Evolutionary conservation across 2,329 filamentous ascomycete species (phyloP).

Genomic region (Emmonsiellopsis sp.): DNA sequence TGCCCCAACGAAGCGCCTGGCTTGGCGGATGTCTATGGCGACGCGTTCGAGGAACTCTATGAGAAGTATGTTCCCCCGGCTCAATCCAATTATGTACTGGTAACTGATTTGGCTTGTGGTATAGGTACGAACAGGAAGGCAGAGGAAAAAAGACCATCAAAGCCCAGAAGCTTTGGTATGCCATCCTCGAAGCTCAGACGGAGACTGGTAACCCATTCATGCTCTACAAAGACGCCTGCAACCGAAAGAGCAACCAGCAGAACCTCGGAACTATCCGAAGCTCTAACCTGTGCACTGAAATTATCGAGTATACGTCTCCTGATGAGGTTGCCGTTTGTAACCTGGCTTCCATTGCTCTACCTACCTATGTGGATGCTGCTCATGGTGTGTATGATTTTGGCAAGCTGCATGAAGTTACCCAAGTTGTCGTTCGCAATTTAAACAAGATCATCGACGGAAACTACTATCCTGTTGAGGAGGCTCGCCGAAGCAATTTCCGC

Average conservation of each 20-base stretch:
- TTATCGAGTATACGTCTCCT: slow-evolving; percentile 91
- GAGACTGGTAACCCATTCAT: slow-evolving; percentile 99
- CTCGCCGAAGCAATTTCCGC: slow-evolving; percentile 91
- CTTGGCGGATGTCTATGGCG: slow-evolving; percentile 91
- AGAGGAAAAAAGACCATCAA: slow-evolving; percentile 85
- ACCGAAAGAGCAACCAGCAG: slow-evolving; percentile 99
- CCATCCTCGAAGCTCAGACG: slow-evolving; percentile 94
- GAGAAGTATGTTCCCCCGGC: slow-evolving; percentile 41
- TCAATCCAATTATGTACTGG: neutral
- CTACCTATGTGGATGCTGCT: slow-evolving; percentile 80
- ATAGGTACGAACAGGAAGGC: slow-evolving; percentile 75
- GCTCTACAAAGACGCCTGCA: slow-evolving; percentile 98
- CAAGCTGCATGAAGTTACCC: slow-evolving; percentile 89
- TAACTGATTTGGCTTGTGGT: slow-evolving; percentile 6
- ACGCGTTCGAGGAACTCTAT: slow-evolving; percentile 93
- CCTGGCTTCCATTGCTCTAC: slow-evolving; percentile 85
- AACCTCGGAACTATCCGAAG: slow-evolving; percentile 97
- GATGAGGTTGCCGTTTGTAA: slow-evolving; percentile 99
- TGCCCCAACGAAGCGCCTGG: slow-evolving; percentile 95
- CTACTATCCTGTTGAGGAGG: slow-evolving; percentile 94
- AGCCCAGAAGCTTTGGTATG: slow-evolving; percentile 99
- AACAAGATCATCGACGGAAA: slow-evolving; percentile 99
- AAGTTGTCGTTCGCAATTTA: slow-evolving; percentile 87
- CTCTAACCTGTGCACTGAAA: slow-evolving; percentile 98
- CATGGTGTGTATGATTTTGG: slow-evolving; percentile 86